Percentiles rank a stretch among this genome's conserved stretches.
Conservation (phyloP, 257 asterid genomes). For the Handroanthus guayacan region DNA sequence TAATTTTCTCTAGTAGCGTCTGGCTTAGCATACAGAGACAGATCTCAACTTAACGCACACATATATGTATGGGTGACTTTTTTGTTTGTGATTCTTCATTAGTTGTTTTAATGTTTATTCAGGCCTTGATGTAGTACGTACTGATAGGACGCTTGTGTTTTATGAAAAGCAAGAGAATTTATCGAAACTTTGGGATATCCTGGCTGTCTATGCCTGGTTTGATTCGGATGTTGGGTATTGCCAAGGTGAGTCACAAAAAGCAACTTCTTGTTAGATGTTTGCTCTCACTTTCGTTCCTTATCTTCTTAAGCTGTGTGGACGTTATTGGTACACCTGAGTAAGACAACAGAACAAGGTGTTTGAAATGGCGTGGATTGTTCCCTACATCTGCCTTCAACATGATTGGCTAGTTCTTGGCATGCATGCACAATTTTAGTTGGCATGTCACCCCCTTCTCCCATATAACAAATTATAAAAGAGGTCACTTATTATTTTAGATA, state of each 20-base stretch:
- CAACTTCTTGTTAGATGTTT: slow-evolving; percentile 13
- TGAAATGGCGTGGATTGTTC: slow-evolving; percentile 11
- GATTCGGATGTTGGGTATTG: slow-evolving; percentile 91
- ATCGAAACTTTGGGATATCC: slow-evolving; percentile 92
- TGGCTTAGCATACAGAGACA: slow-evolving; percentile 9
- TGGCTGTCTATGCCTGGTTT: slow-evolving; percentile 90
- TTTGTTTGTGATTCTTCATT: slow-evolving; percentile 28
- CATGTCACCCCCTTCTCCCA: not conserved
- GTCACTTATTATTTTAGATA: slow-evolving; percentile 7
- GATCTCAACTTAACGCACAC: not conserved
- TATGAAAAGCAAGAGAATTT: slow-evolving; percentile 84
- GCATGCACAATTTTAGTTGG: slow-evolving; percentile 10
- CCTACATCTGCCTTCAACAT: not conserved
- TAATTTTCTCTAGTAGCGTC: slow-evolving; percentile 6
- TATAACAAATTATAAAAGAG: not conserved
- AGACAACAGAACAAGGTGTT: slow-evolving; percentile 5
- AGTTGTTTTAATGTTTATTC: slow-evolving; percentile 35
- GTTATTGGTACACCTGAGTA: not conserved
- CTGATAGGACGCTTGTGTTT: slow-evolving; percentile 84
- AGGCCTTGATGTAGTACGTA: slow-evolving; percentile 95
- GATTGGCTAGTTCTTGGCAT: slow-evolving; percentile 14
- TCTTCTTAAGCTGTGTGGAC: slow-evolving; percentile 4
- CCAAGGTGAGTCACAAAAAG: slow-evolving; percentile 70
- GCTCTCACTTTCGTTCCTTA: slow-evolving; percentile 1
- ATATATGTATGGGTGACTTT: slow-evolving; percentile 18